phyloP scores from a whole-genome alignment of 2,329 filamentous ascomycete genomes.

The Aureobasidium vineae region DNA sequence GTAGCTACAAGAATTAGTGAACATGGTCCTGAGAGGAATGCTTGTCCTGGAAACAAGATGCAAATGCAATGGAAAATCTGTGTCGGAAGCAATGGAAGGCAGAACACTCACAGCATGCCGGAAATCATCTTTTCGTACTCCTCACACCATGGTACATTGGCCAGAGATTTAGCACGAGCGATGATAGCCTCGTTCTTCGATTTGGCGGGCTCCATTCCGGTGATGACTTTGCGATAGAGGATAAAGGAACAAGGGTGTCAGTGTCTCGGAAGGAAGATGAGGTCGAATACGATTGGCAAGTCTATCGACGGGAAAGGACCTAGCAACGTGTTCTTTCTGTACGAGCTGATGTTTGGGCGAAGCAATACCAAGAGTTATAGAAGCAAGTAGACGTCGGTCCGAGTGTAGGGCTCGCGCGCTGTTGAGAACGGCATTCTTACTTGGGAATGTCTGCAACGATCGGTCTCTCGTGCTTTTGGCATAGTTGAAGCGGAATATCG shows the following conservation, averaged over 20 bases:
- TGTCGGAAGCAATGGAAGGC: neutral
- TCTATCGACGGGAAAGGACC: neutral
- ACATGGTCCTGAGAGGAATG: neutral
- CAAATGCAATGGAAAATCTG: neutral
- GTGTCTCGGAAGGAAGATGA: neutral
- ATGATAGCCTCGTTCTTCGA: constrained; percentile 25
- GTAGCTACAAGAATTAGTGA: constrained; percentile 46
- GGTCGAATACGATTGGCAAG: too few relatives aligned
- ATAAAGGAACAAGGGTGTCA: neutral
- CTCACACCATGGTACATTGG: constrained; percentile 57
- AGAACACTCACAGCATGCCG: constrained; percentile 54
- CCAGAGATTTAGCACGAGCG: constrained; percentile 46
- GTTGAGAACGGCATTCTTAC: neutral
- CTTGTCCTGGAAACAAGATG: neutral
- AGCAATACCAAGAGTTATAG: constrained; percentile 4
- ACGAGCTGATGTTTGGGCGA: neutral
- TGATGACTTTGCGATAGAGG: neutral
- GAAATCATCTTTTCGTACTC: constrained; percentile 66
- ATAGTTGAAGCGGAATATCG: neutral
- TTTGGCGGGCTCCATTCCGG: constrained; percentile 22
- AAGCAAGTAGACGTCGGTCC: constrained; percentile 11
- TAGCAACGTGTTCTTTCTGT: constrained; percentile 17
- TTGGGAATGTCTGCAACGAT: neutral
- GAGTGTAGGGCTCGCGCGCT: neutral
- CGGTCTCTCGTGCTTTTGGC: neutral